Percentiles rank a stretch among this genome's conserved stretches.
Conservation (phyloP, 2,329 filamentous ascomycete genomes). For the Colletotrichum lini region DNA sequence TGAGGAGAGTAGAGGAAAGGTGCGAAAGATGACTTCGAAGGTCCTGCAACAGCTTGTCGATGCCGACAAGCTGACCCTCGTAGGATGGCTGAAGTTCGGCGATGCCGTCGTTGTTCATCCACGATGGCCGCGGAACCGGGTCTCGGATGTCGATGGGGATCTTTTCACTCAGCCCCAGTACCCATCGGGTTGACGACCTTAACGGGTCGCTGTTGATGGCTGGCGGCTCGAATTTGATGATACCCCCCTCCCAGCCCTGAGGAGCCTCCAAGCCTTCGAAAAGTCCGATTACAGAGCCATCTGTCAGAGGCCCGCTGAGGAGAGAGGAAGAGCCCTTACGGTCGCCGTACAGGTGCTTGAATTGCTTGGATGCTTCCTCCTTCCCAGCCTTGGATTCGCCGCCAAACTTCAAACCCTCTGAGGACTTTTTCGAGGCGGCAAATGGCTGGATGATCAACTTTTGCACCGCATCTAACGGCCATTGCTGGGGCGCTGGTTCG, state of each 20-base stretch:
- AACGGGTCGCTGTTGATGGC: slow-evolving; percentile 46
- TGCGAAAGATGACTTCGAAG: slow-evolving; percentile 84
- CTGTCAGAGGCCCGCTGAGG: slow-evolving; percentile 87
- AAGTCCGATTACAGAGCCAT: slow-evolving; percentile 82
- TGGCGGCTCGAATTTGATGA: slow-evolving; percentile 82
- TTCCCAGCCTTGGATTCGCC: slow-evolving; percentile 88
- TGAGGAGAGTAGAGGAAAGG: slow-evolving; percentile 89
- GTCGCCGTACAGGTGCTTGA: slow-evolving; percentile 78
- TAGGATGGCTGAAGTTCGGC: slow-evolving; percentile 70
- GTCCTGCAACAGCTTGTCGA: slow-evolving; percentile 81
- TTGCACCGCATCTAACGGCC: slow-evolving; percentile 75
- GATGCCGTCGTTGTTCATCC: slow-evolving; percentile 59
- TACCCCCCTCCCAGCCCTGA: slow-evolving; percentile 84
- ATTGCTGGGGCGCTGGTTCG: slow-evolving; percentile 82
- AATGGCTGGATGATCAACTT: slow-evolving; percentile 88
- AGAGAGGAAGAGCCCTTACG: slow-evolving; percentile 55
- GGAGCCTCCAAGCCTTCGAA: slow-evolving; percentile 68
- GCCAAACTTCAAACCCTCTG: slow-evolving; percentile 84
- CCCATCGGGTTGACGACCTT: slow-evolving; percentile 67
- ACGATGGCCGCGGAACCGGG: slow-evolving; percentile 77
- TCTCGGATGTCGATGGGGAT: slow-evolving; percentile 82
- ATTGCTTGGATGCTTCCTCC: slow-evolving; percentile 80
- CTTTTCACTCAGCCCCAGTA: slow-evolving; percentile 82
- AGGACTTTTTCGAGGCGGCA: slow-evolving; percentile 68
- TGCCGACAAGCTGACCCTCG: slow-evolving; percentile 81